Percentiles rank a stretch among this genome's conserved stretches.
These are phyloP conservation scores for Lithospermum erythrorhizon DNA, from an alignment of 257 asterid species.

Conservation along the genomic window DNA sequence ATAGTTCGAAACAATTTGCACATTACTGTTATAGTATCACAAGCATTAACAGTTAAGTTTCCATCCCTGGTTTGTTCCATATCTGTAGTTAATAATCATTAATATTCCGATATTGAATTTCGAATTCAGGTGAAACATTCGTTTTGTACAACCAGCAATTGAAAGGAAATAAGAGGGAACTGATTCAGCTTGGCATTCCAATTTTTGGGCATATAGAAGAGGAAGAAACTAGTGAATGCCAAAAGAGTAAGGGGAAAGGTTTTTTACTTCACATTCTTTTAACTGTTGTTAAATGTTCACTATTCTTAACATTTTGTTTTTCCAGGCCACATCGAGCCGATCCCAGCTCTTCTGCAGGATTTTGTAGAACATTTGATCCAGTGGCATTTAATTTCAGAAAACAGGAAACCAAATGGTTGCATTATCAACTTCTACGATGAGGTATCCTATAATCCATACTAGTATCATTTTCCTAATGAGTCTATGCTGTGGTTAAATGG, in stretches of 20 bases:
- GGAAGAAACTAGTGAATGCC: conserved; percentile 34
- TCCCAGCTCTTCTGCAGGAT: conserved; percentile 68
- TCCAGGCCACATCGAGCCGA: conserved; percentile 72
- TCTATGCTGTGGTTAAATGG: not conserved
- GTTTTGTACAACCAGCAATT: conserved; percentile 78
- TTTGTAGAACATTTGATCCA: conserved; percentile 72
- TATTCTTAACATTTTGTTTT: not conserved
- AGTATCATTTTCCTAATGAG: not conserved
- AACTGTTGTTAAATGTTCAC: not conserved
- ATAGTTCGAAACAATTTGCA: not conserved
- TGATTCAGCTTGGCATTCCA: conserved; percentile 92
- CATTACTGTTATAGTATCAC: not conserved
- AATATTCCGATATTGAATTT: conserved; percentile 1
- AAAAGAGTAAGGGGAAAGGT: conserved; percentile 35
- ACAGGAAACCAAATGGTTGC: conserved; percentile 80
- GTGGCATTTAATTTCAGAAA: conserved; percentile 85
- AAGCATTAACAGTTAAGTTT: not conserved
- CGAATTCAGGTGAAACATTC: conserved; percentile 78
- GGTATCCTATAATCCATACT: conserved; percentile 23
- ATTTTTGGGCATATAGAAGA: conserved; percentile 66
- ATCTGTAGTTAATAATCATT: not conserved
- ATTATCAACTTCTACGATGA: conserved; percentile 89
- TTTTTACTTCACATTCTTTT: not conserved
- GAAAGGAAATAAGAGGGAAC: conserved; percentile 91
- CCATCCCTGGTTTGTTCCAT: no score